phyloP scores from a whole-genome alignment of 2,329 filamentous ascomycete genomes.

The Penicillium sp. region DNA sequence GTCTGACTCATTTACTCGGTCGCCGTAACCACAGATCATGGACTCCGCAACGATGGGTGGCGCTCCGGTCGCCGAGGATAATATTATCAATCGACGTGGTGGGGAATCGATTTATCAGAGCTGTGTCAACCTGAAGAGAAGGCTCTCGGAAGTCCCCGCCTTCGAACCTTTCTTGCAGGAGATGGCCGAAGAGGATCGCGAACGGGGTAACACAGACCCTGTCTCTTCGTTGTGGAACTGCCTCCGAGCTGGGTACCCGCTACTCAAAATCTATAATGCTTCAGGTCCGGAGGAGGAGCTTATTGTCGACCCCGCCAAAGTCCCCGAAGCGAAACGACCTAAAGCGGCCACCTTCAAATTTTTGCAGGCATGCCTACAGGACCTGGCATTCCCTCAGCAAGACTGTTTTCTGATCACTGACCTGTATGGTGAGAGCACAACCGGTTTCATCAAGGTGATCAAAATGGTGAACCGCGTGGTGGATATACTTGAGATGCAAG shows the following conservation, averaged over 20 bases:
- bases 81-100: constrained; percentile 96
- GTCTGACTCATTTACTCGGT: constrained; percentile 17
- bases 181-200: constrained; percentile 63
- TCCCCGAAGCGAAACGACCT: constrained; percentile 66
- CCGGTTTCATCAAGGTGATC: constrained; percentile 94
- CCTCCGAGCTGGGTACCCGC: constrained; percentile 73
- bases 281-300: constrained; percentile 66
- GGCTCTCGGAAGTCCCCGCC: constrained; percentile 74
- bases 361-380: constrained; percentile 77
- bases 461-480: constrained; percentile 90
- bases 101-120: constrained; percentile 96
- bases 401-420: constrained; percentile 92
- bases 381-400: constrained; percentile 69
- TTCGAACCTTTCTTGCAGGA: constrained; percentile 71
- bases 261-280: constrained; percentile 84
- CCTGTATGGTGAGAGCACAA: constrained; percentile 88
- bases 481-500: constrained; percentile 73
- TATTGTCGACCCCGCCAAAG: constrained; percentile 58
- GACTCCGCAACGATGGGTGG: constrained; percentile 31
- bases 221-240: constrained; percentile 89
- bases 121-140: constrained; percentile 76
- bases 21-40: constrained; percentile 33
- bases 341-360: constrained; percentile 92
- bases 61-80: constrained; percentile 63
- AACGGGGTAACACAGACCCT: constrained; percentile 62